Percentiles rank a stretch among this genome's conserved stretches.
These are phyloP conservation scores for Backusella circina DNA, from an alignment of 192 early-diverging fungal genomes.

Conservation along the genomic window DNA sequence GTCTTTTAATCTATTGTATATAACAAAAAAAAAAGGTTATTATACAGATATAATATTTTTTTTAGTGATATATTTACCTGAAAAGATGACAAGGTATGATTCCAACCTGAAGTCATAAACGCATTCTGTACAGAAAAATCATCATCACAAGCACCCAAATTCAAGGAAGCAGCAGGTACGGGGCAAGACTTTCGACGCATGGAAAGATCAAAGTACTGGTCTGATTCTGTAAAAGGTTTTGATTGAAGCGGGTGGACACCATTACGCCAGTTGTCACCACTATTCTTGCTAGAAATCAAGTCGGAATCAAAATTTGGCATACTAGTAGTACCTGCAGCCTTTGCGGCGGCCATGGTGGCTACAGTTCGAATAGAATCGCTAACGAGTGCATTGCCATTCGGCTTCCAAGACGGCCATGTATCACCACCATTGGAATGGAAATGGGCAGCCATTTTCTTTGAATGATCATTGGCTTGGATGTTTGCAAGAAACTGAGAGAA, in stretches of 20 bases:
- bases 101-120: background rate
- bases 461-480: background rate
- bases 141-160: background rate
- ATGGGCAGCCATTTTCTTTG: background rate
- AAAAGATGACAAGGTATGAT: background rate
- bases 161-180: background rate
- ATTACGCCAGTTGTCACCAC: background rate
- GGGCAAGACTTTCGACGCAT: background rate
- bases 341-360: background rate
- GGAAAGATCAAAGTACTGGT: background rate
- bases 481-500: conserved; percentile 13
- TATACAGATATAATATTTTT: background rate
- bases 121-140: background rate
- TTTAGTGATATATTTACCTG: background rate
- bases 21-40: background rate
- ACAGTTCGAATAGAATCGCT: conserved; percentile 2
- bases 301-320: background rate
- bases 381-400: background rate
- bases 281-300: background rate
- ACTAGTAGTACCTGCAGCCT: background rate
- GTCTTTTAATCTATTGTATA: background rate
- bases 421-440: background rate
- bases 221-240: background rate
- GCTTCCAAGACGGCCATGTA: background rate
- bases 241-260: background rate